Evolutionary conservation across 1,139 yeast genomes (phyloP), one percentile per base, ranked within the genome.

Genomic region (Saccharomyces hybrid): DNA sequence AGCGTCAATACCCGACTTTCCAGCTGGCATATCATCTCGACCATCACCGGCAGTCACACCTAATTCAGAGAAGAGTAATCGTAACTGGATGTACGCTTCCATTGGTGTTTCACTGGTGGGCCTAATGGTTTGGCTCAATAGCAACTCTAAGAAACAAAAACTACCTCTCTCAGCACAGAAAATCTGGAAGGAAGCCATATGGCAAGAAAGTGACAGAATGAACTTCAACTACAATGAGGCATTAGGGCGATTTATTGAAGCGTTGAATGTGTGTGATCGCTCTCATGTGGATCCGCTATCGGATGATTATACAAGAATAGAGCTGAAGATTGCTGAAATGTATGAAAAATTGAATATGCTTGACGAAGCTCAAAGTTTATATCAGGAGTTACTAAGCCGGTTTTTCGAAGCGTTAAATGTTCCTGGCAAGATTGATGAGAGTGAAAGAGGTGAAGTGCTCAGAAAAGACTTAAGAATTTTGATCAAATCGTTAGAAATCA

Each of bases 311-410:
- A 90, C 97, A 0, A 96, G 97, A 0, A 80, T 91, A 56, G 95
- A 89, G 65, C 75, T 91, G 66, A 88, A 90, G 65, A 75, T 88
- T 48, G 96, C 87, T 2, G 96, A 90, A 66, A 86, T 89, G 89
- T 88, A 83, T 67, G 95, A 87, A 65, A 73, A 84, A 51, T 71
- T 87, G 59, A 76, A 75, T 34, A 77, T 80, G 82, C 59, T 69
- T 47, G 79, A 79, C 25, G 88, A 85, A 56, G 95, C 95, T 0
- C 75, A 80, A 34, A 76, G 77, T 61, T 69, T 86, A 34, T 87
- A 87, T 68, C 75, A 83, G 57, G 95, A 87, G 64, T 75, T 88
- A 55, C 82, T 85, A 11, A 77, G 83, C 1, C 73, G 82, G 34
- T 87, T 84, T 63, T 75, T 83, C 57, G 78, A 81, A n/a, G 82